phyloP scores from a whole-genome alignment of 805 yeast species.

The Metschnikowia cerradonensis region DNA sequence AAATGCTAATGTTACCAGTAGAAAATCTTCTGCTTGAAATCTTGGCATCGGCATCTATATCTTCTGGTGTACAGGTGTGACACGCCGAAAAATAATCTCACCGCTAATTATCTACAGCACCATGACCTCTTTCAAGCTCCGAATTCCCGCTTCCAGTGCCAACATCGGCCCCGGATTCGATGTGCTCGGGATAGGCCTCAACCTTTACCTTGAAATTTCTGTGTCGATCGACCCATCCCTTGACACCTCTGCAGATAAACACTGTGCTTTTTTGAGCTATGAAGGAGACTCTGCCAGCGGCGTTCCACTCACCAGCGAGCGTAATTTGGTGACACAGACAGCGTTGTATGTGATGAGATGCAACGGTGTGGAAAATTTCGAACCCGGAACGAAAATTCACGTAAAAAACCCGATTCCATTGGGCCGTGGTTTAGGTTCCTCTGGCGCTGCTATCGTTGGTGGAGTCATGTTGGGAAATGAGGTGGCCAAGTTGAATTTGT shows the following conservation, averaged over 20 bases:
- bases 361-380: constrained; percentile 71
- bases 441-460: constrained; percentile 98
- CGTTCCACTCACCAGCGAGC: constrained; percentile 75
- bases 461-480: constrained; percentile 90
- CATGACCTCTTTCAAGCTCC: constrained; percentile 51
- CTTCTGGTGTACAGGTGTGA: constrained; percentile 3
- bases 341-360: constrained; percentile 90
- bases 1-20: too few relatives aligned
- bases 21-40: too few relatives aligned
- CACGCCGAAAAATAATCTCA: background rate
- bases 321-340: constrained; percentile 84
- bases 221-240: constrained; percentile 57
- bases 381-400: constrained; percentile 74
- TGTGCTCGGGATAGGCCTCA: constrained; percentile 87
- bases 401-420: constrained; percentile 90
- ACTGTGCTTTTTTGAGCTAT: constrained; percentile 67
- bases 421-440: constrained; percentile 95
- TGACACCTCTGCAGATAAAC: constrained; percentile 53
- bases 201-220: constrained; percentile 63
- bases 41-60: background rate
- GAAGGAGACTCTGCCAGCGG: constrained; percentile 76
- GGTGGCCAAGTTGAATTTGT: constrained; percentile 66
- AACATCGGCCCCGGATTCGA: constrained; percentile 99
- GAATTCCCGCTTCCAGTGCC: constrained; percentile 95
- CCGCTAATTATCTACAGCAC: constrained; percentile 24